phyloP scores from a whole-genome alignment of 2,329 filamentous ascomycete species.

The Albophoma yamanashiensis region DNA sequence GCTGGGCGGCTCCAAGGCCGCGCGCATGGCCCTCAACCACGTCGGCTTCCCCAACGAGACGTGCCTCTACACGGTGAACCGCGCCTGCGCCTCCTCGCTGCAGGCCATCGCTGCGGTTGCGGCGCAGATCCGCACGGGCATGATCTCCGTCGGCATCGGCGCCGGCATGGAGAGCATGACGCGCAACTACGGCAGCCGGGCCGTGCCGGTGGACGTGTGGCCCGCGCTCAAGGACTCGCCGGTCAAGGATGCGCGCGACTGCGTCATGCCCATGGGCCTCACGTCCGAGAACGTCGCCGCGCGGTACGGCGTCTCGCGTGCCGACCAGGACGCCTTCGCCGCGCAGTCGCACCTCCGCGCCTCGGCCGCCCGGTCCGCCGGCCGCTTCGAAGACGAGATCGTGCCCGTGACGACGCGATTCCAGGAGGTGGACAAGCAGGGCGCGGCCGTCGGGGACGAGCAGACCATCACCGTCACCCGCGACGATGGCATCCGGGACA shows the following conservation, averaged over 20 bases:
- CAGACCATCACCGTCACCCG: constrained; percentile 56
- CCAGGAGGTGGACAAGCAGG: constrained; percentile 53
- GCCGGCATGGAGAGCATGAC: constrained; percentile 98
- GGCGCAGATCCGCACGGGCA: constrained; percentile 62
- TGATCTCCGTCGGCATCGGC: constrained; percentile 64
- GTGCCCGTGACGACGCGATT: constrained; percentile 66
- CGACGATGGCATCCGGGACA: constrained; percentile 75
- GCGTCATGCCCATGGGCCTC: constrained; percentile 88
- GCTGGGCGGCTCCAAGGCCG: constrained; percentile 82
- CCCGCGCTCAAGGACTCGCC: constrained; percentile 54
- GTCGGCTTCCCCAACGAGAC: constrained; percentile 64
- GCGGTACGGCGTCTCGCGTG: constrained; percentile 61
- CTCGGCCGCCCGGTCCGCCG: constrained; percentile 54
- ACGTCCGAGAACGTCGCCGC: constrained; percentile 82
- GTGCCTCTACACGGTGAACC: constrained; percentile 76
- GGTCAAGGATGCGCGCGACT: constrained; percentile 65
- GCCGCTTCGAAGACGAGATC: constrained; percentile 68
- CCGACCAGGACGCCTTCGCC: constrained; percentile 77
- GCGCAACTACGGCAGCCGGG: constrained; percentile 71
- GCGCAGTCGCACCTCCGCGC: constrained; percentile 65
- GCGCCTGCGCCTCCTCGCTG: constrained; percentile 72
- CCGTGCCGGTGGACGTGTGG: constrained; percentile 80
- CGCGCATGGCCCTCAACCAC: constrained; percentile 83
- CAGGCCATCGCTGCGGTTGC: constrained; percentile 67
- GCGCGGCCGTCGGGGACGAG: constrained; percentile 39